A percentile compares a stretch with the other conserved stretches of the same genome.
These are phyloP conservation scores for Pachyrhizus erosus DNA, from an alignment of 306 rosid genomes.

Conservation along the genomic window DNA sequence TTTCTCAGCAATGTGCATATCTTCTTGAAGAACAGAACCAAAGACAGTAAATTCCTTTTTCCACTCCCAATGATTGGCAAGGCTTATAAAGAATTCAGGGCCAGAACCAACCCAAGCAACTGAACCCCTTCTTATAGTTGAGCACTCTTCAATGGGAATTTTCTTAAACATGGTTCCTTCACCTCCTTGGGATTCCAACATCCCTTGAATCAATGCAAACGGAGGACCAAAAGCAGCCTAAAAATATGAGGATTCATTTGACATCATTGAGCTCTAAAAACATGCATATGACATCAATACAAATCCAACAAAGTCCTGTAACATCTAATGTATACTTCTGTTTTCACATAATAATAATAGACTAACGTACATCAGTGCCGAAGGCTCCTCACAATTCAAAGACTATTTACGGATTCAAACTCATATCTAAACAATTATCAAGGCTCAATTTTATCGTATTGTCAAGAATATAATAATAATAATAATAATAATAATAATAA, in stretches of 20 bases:
- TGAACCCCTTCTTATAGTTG: slow-evolving; percentile 66
- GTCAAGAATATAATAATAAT: too few relatives aligned
- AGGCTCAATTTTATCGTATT: too few relatives aligned
- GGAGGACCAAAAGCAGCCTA: slow-evolving; percentile 75
- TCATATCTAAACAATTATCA: too few relatives aligned
- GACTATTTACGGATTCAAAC: too few relatives aligned
- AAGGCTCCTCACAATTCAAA: too few relatives aligned
- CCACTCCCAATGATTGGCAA: slow-evolving; percentile 70
- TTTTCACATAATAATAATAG: too few relatives aligned
- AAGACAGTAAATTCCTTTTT: slow-evolving; percentile 60
- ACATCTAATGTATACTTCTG: background rate
- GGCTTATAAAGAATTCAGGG: slow-evolving; percentile 72
- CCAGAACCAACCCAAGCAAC: slow-evolving; percentile 75
- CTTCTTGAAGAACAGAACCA: slow-evolving; percentile 75
- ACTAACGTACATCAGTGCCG: too few relatives aligned
- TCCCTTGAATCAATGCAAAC: slow-evolving; percentile 72
- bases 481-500: too few relatives aligned
- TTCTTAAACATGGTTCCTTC: slow-evolving; percentile 44
- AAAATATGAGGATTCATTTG: slow-evolving; percentile 11
- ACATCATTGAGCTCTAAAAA: background rate
- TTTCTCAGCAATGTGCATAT: slow-evolving; percentile 67
- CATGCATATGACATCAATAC: background rate
- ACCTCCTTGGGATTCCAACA: slow-evolving; percentile 59
- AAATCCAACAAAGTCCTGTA: background rate
- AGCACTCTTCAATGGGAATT: slow-evolving; percentile 64